These are phyloP conservation scores for Pochonia chlamydosporia DNA, from an alignment of 2,329 filamentous ascomycete genomes.

Conservation along the genomic window DNA sequence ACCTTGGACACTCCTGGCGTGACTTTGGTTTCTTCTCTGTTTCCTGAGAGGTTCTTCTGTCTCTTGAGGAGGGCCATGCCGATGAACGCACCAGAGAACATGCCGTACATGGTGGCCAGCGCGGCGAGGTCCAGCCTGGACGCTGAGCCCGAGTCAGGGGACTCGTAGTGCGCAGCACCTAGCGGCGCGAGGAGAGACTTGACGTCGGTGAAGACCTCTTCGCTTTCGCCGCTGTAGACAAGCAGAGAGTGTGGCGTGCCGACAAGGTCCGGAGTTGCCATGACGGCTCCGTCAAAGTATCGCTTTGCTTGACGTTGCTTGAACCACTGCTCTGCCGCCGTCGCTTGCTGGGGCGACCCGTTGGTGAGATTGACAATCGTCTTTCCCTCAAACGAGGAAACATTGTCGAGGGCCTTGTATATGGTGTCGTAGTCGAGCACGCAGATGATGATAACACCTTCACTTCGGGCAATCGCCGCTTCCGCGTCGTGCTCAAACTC, in stretches of 20 bases:
- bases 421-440: constrained; percentile 19
- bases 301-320: constrained; percentile 7
- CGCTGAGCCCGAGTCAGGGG: constrained; percentile 14
- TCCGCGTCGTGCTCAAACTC: too few species aligned
- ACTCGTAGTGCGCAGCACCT: constrained; percentile 14
- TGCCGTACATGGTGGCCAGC: constrained; percentile 21
- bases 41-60: background rate
- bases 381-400: constrained; percentile 13
- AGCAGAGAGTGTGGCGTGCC: constrained; percentile 16
- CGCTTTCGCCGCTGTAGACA: constrained; percentile 16
- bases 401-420: constrained; percentile 5
- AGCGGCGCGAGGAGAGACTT: constrained; percentile 8
- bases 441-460: constrained; percentile 16
- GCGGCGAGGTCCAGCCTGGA: constrained; percentile 18
- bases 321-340: constrained; percentile 10
- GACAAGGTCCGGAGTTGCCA: constrained; percentile 22
- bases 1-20: constrained; percentile 10
- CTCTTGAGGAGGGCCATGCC: constrained; percentile 18
- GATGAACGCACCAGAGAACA: constrained; percentile 19
- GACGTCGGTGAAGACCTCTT: constrained; percentile 7
- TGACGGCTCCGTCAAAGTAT: constrained; percentile 24
- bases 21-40: background rate
- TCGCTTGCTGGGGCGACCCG: constrained; percentile 5
- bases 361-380: constrained; percentile 23
- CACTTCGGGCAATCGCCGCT: too few species aligned